Conservation (phyloP, 345 rosid species). For the Murraya koenigii region DNA sequence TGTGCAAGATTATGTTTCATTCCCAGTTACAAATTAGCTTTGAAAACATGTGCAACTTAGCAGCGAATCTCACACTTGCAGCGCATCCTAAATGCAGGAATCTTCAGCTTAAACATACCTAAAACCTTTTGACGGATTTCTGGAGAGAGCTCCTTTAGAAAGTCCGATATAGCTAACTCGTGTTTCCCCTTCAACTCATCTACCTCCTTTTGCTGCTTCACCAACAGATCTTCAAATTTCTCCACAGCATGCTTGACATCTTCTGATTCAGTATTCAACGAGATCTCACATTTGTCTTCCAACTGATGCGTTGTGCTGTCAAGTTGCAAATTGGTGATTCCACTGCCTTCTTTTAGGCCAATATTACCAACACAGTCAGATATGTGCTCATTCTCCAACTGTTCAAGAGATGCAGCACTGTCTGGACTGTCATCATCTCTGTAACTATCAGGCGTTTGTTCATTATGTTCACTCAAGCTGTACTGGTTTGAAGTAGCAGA, state of each 20-base stretch:
- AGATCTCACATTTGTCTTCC: not conserved
- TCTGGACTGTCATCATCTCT: conserved; percentile 19
- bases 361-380: conserved; percentile 6
- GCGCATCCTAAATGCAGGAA: conserved; percentile 20
- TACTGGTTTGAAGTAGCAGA: conserved; percentile 30
- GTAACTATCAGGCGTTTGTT: conserved; percentile 16
- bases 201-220: conserved; percentile 64
- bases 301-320: conserved; percentile 1
- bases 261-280: conserved; percentile 22
- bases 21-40: not conserved
- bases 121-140: conserved; percentile 52
- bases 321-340: conserved; percentile 4
- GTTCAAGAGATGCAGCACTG: conserved; percentile 16
- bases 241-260: conserved; percentile 34
- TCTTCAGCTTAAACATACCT: conserved; percentile 35
- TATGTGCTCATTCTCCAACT: conserved; percentile 7
- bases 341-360: conserved; percentile 12
- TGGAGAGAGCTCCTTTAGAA: conserved; percentile 55
- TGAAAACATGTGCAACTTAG: not conserved
- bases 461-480: conserved; percentile 19
- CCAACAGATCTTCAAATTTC: conserved; percentile 58
- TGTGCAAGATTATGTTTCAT: not conserved
- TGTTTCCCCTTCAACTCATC: conserved; percentile 66
- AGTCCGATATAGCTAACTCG: conserved; percentile 42
- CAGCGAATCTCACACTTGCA: not conserved